Evolutionary conservation across 2,329 filamentous ascomycete species (phyloP), one percentile per base, ranked within the genome.

Genomic region (Rhinocladiella similis): DNA sequence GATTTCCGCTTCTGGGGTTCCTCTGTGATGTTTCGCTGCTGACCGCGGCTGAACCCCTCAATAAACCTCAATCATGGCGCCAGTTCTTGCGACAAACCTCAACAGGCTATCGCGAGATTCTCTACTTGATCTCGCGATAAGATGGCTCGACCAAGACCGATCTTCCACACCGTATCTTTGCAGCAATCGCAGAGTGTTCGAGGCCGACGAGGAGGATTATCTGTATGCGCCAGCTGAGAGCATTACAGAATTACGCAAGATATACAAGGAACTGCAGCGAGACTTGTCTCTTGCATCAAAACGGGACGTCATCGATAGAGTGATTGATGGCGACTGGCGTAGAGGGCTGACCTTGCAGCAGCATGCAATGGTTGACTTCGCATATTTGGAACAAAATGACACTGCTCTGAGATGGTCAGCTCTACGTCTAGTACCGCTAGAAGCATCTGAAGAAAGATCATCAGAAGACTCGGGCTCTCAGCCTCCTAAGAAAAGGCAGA

Each of bases 101-200:
- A 81, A 78, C 58, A 86, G 86, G 53, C 80, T 95, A 16, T 88
- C 89, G 1, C 85, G 90, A 49, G 76, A 85, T 46, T 85, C 88
- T 0, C 81, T 96, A 19, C 74, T 94, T 22, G 83, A 85, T 0
- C 80, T 96, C 7, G 88, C 83, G 0, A 79, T 91, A 19, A 82
- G 88, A 74, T 96, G 91, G 91, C 83, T 95, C 2, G 77, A 80
- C 61, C 86, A 88, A 61, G 76, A 84, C 39, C 72, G 80, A 3
- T 75, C 81, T 16, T 86, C 83, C 42, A 76, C 77, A 1, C 88
- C 88, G 0, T 84, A 80, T 67, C 80, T 88, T 45, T 77, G 68
- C 60, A 70, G 38, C 66, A 74, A 80, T n/a, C 76, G 82, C 16
- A 74, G 64, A 1, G 67, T 79, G 6, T 74, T 77, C 6, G 76